Evolutionary conservation across 202 grass and related monocot species (phyloP).

Genomic region (Brachypodium distachyon): DNA sequence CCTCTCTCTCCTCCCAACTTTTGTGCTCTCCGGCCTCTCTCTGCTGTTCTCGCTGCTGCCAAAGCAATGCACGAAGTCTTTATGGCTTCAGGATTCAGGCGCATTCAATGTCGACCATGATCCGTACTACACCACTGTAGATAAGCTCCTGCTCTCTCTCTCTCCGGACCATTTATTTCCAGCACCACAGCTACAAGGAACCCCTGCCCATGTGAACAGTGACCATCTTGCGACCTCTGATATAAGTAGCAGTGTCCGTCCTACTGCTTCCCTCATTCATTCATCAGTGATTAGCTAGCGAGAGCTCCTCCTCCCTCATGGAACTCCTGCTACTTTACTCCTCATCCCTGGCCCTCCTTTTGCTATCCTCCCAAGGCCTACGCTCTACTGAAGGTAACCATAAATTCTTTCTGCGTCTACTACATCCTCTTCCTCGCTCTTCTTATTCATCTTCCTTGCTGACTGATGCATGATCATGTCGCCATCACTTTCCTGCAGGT

Average conservation of each 20-base stretch:
- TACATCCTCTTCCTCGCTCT: neutral
- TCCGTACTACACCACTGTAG: conserved; percentile 31
- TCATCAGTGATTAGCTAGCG: neutral
- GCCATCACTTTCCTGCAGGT: conserved; percentile 6
- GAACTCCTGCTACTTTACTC: conserved; percentile 7
- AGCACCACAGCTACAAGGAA: conserved; percentile 19
- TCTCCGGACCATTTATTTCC: neutral
- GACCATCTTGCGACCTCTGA: conserved; percentile 8
- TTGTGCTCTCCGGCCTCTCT: conserved; percentile 11
- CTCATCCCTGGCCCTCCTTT: conserved; percentile 23
- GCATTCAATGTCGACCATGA: conserved; percentile 54
- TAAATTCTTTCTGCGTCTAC: neutral
- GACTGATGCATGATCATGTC: neutral
- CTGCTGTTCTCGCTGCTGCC: conserved; percentile 4
- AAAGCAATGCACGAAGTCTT: conserved; percentile 22
- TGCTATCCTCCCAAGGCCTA: conserved; percentile 26
- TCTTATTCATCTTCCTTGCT: neutral
- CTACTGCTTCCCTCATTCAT: conserved; percentile 24
- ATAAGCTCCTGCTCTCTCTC: conserved; percentile 10
- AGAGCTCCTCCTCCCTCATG: conserved; percentile 28
- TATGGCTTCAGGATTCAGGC: conserved; percentile 29
- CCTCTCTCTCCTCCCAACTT: conserved; percentile 23
- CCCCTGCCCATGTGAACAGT: conserved; percentile 28
- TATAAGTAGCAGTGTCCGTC: conserved; percentile 19
- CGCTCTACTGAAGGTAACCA: conserved; percentile 16